Evolutionary conservation across 768 basidiomycete species (phyloP).

Genomic region (Lentinula boryana): DNA sequence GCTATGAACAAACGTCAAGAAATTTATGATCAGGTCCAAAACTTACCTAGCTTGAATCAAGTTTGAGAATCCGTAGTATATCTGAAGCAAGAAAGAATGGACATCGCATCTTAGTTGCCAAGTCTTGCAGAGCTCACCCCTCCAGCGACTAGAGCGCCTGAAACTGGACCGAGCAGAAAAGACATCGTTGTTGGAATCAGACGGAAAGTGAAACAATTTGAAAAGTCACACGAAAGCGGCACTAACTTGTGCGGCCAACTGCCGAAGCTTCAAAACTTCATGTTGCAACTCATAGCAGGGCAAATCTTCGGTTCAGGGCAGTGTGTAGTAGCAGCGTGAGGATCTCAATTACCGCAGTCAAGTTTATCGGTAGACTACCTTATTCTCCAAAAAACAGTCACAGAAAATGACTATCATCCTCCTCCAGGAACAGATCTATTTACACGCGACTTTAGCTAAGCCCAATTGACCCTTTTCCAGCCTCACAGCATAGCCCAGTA

Average conservation of each 20-base stretch:
- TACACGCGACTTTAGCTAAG: slow-evolving; percentile 22
- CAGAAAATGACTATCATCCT: background rate
- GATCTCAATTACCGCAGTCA: too few relatives aligned
- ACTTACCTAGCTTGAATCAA: slow-evolving; percentile 53
- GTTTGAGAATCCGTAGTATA: slow-evolving; percentile 69
- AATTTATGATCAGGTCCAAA: background rate
- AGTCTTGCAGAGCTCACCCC: slow-evolving; percentile 35
- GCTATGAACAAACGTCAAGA: background rate
- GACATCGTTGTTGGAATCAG: background rate
- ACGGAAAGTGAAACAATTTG: too few relatives aligned
- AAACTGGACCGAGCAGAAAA: slow-evolving; percentile 57
- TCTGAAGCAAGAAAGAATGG: slow-evolving; percentile 23
- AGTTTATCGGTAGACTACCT: too few relatives aligned
- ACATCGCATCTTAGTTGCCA: background rate
- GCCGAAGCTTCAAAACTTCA: too few relatives aligned
- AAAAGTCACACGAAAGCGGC: too few relatives aligned
- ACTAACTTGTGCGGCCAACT: too few relatives aligned
- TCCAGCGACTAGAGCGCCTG: slow-evolving; percentile 62
- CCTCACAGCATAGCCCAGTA: slow-evolving; percentile 53
- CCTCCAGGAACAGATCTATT: background rate
- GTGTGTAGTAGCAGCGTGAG: too few relatives aligned
- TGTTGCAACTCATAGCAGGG: too few relatives aligned
- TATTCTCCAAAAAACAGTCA: background rate
- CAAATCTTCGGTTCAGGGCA: too few relatives aligned
- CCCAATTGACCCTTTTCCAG: slow-evolving; percentile 54